phyloP scores from a whole-genome alignment of 2,329 filamentous ascomycete genomes.

The Paecilomyces variotii region DNA sequence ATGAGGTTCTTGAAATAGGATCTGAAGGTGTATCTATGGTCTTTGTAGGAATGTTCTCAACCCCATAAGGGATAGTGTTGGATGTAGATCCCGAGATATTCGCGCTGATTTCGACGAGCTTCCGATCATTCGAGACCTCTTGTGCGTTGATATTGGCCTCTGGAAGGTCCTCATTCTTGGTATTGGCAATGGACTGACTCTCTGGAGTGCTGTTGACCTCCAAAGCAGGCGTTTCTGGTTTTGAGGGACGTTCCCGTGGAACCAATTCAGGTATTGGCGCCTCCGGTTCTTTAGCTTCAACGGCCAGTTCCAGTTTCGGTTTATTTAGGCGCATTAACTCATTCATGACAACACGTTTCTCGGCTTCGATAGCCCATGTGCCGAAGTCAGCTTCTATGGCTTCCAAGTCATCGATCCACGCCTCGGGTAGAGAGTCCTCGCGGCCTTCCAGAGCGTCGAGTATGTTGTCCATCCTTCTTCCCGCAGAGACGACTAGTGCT shows the following conservation, averaged over 20 bases:
- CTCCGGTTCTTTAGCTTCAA: neutral
- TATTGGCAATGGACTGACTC: neutral
- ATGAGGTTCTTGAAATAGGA: neutral
- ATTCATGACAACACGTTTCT: slow-evolving; percentile 62
- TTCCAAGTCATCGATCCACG: slow-evolving; percentile 85
- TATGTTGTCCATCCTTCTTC: slow-evolving; percentile 70
- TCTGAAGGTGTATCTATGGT: neutral
- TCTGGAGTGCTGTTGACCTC: neutral
- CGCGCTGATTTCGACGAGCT: neutral
- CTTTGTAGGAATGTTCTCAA: neutral
- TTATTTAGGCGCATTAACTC: slow-evolving; percentile 38
- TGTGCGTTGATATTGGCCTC: neutral
- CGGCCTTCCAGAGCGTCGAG: slow-evolving; percentile 78
- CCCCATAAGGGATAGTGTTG: neutral
- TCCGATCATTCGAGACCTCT: neutral
- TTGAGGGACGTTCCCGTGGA: neutral
- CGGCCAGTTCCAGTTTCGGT: neutral
- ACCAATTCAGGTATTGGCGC: neutral
- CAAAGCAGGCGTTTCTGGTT: neutral
- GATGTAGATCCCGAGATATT: neutral
- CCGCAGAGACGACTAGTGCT: slow-evolving; percentile 60
- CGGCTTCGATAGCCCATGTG: slow-evolving; percentile 72
- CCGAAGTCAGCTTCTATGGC: slow-evolving; percentile 67
- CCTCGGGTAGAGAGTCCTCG: slow-evolving; percentile 73
- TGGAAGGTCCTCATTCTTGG: neutral